Percentiles rank a stretch among this genome's conserved stretches.
phyloP scores from a whole-genome alignment of 148 eudicot species.

The Amaranthus cruentus region DNA sequence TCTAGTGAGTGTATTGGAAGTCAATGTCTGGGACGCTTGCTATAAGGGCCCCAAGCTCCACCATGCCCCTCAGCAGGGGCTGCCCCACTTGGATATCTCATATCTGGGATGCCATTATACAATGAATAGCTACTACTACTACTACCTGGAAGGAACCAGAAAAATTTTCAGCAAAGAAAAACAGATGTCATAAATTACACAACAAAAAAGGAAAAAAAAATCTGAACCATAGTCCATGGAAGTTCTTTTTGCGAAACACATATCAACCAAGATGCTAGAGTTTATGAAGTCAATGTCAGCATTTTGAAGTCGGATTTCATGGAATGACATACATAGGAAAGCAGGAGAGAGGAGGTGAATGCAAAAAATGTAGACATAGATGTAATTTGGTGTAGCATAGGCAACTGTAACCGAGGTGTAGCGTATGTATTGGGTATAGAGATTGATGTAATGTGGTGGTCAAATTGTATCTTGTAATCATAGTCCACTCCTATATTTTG shows the following conservation, averaged over 20 bases:
- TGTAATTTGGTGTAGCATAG: too few species aligned
- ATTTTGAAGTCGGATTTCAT: neutral
- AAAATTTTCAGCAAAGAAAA: constrained; percentile 5
- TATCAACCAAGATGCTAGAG: neutral
- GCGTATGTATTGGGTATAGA: too few species aligned
- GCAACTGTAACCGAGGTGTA: too few species aligned
- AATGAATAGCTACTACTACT: constrained; percentile 52
- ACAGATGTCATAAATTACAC: neutral
- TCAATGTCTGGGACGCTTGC: constrained; percentile 33
- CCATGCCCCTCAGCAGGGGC: constrained; percentile 44
- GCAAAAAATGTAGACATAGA: too few species aligned
- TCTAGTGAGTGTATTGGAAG: neutral
- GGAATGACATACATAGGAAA: neutral
- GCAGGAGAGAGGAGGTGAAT: neutral
- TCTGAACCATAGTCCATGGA: neutral
- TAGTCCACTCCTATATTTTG: too few species aligned
- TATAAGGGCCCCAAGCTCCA: constrained; percentile 56
- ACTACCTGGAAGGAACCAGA: constrained; percentile 30
- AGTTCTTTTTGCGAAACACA: neutral
- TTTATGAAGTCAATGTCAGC: neutral
- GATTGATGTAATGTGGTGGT: too few species aligned
- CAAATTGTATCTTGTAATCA: too few species aligned
- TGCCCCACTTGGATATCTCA: constrained; percentile 48
- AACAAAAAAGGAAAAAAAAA: neutral
- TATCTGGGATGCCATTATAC: constrained; percentile 50